Conservation (phyloP, 2,329 filamentous ascomycete species). For the Talaromyces sp. region DNA sequence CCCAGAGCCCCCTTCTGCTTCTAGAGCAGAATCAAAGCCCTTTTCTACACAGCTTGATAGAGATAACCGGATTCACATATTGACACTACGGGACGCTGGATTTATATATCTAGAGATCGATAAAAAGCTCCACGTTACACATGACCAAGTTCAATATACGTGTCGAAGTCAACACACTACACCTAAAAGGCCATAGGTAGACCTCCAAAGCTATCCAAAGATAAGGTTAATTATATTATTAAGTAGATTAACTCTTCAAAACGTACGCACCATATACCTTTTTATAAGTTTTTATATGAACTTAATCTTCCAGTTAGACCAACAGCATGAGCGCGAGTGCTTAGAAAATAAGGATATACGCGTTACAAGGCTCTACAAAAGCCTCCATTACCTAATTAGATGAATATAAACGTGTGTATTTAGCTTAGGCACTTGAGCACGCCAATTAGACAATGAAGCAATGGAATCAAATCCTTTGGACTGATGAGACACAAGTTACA, state of each 20-base stretch:
- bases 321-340: background rate
- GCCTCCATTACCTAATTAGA: constrained; percentile 14
- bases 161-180: background rate
- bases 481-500: constrained; percentile 18
- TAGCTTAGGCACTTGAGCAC: constrained; percentile 14
- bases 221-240: constrained; percentile 16
- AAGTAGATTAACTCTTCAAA: constrained; percentile 20
- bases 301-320: constrained; percentile 15
- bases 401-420: constrained; percentile 16
- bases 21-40: background rate
- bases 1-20: background rate
- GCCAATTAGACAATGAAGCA: background rate
- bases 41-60: background rate
- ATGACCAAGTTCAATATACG: background rate
- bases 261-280: constrained; percentile 16
- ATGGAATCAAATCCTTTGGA: constrained; percentile 1
- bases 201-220: background rate
- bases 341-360: background rate
- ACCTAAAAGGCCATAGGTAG: background rate
- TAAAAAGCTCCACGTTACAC: background rate
- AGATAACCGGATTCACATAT: background rate
- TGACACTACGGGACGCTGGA: background rate
- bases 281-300: constrained; percentile 19
- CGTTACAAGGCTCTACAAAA: constrained; percentile 17
- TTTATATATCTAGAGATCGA: background rate